These are phyloP conservation scores for Heliocybe sulcata DNA, from an alignment of 1,284 basidiomycete species.

Conservation along the genomic window DNA sequence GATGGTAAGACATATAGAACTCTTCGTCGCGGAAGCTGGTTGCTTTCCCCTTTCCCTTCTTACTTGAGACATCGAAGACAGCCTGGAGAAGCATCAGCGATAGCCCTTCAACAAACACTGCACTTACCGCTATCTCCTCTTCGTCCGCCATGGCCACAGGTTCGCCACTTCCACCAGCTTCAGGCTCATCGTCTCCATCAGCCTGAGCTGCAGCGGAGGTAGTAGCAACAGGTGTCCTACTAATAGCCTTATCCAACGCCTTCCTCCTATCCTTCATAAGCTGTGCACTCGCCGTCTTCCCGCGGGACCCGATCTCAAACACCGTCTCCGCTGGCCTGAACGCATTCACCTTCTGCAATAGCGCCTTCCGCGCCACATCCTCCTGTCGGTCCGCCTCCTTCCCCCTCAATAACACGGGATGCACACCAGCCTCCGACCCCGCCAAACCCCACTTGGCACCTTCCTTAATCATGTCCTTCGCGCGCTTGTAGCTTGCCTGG, in stretches of 20 bases:
- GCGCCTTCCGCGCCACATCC: constrained; percentile 45
- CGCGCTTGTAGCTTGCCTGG: constrained; percentile 77
- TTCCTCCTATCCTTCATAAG: constrained; percentile 90
- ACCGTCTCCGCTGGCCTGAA: constrained; percentile 91
- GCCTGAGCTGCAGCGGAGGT: constrained; percentile 22
- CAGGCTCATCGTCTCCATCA: constrained; percentile 30
- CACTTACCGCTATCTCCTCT: constrained; percentile 62
- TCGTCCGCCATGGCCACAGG: constrained; percentile 69
- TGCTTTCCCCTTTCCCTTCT: constrained; percentile 31
- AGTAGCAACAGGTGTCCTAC: constrained; percentile 33
- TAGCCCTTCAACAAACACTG: background rate
- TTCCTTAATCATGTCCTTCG: constrained; percentile 82
- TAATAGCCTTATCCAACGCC: constrained; percentile 60
- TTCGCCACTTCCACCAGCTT: constrained; percentile 20
- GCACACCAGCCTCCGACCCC: constrained; percentile 58
- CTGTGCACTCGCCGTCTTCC: constrained; percentile 57
- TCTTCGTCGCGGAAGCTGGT: constrained; percentile 67
- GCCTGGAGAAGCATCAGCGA: constrained; percentile 34
- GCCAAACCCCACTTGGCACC: constrained; percentile 61
- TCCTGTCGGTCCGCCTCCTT: constrained; percentile 19
- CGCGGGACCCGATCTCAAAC: constrained; percentile 81
- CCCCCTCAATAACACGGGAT: constrained; percentile 52
- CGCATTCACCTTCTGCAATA: constrained; percentile 73
- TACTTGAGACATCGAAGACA: constrained; percentile 60
- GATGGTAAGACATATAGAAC: constrained; percentile 90